Percentiles rank a stretch among this genome's conserved stretches.
Evolutionary conservation across 352 stramenopile species (phyloP).

Genomic region (Phytophthora agathidicida): DNA sequence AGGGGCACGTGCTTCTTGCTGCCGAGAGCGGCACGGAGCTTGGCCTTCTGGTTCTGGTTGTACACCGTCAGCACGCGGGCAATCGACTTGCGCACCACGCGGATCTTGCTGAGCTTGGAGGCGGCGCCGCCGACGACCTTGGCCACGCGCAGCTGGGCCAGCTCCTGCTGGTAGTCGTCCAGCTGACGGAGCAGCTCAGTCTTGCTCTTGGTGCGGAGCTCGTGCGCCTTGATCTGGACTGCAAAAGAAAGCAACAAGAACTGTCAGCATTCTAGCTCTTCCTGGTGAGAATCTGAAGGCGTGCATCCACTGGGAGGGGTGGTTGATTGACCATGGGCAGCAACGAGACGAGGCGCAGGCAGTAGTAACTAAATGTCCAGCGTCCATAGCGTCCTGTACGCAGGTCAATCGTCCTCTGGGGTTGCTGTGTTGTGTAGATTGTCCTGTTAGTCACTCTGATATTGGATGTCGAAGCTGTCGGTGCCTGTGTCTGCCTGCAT

Average conservation of each 20-base stretch:
- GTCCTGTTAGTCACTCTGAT: no score
- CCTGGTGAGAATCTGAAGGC: no score
- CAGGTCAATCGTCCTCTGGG: no score
- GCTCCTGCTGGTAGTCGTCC: constrained; percentile 98
- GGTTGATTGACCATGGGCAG: no score
- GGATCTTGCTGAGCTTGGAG: constrained; percentile 99
- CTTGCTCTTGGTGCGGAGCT: constrained; percentile 98
- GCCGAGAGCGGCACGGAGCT: constrained; percentile 94
- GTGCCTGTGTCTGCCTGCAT: not conserved
- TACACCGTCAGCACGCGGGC: constrained; percentile 99
- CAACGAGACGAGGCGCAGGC: not conserved
- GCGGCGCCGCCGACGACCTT: constrained; percentile 99
- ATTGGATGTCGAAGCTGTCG: no score
- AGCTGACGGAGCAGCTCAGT: constrained; percentile 98
- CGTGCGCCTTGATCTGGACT: constrained; percentile 97
- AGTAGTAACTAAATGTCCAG: no score
- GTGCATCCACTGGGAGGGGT: no score
- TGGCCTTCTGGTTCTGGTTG: constrained; percentile 99
- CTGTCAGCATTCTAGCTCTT: constrained; percentile 20
- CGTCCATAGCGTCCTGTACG: no score
- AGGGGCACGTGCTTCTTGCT: constrained; percentile 98
- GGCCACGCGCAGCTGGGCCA: constrained; percentile 97
- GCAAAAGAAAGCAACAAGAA: constrained; percentile 31
- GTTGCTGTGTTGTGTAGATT: no score
- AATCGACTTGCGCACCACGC: constrained; percentile 99